Conservation (phyloP, 2,329 filamentous ascomycete species). For the Exophiala alcalophila region DNA sequence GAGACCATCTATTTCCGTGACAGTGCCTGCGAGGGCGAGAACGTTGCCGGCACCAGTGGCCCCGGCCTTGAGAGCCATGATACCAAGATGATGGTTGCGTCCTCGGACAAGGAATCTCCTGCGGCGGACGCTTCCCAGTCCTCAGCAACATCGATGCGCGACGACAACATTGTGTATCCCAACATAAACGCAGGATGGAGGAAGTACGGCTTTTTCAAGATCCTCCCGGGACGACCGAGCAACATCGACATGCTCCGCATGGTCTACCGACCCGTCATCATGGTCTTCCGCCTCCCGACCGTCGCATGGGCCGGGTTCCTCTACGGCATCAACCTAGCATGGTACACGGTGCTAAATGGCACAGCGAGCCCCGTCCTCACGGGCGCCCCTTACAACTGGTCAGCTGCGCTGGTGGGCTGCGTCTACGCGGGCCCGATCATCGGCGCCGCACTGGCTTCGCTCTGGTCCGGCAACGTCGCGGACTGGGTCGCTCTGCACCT, state of each 20-base stretch:
- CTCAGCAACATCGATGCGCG: too few species aligned
- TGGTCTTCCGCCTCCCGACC: conserved; percentile 35
- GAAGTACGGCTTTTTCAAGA: conserved; percentile 9
- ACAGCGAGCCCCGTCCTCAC: conserved; percentile 34
- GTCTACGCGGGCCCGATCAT: conserved; percentile 30
- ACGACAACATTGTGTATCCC: too few species aligned
- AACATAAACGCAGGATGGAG: too few species aligned
- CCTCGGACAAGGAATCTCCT: too few species aligned
- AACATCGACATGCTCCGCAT: conserved; percentile 19
- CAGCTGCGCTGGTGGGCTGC: conserved; percentile 31
- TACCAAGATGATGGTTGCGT: too few species aligned
- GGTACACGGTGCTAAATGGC: conserved; percentile 36
- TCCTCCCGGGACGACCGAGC: conserved; percentile 4
- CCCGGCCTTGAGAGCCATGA: too few species aligned
- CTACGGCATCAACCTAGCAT: conserved; percentile 37
- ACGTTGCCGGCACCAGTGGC: not conserved
- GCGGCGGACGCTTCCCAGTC: too few species aligned
- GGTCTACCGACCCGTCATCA: conserved; percentile 25
- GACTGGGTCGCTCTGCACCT: conserved; percentile 27
- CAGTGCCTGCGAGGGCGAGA: too few species aligned
- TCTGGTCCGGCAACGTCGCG: conserved; percentile 25
- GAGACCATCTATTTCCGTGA: conserved; percentile 20
- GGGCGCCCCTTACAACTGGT: conserved; percentile 33
- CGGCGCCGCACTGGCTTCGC: conserved; percentile 25
- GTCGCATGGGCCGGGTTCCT: conserved; percentile 42